phyloP scores from a whole-genome alignment of 345 rosid genomes.

The Arabis alpina region DNA sequence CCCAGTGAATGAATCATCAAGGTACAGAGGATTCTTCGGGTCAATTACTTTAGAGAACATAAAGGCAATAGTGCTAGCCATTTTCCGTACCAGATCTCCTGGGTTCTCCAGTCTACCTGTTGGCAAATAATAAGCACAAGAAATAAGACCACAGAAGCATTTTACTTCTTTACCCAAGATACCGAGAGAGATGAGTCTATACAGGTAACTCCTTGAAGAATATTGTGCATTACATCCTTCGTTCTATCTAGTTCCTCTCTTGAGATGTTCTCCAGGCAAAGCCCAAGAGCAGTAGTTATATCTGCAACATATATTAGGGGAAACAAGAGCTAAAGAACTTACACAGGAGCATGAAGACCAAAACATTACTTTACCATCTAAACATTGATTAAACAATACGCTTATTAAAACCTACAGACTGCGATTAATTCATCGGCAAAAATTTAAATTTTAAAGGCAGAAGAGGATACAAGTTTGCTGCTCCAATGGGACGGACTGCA shows the following conservation, averaged over 20 bases:
- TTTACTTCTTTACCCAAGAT: constrained; percentile 33
- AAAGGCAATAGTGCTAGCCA: constrained; percentile 88
- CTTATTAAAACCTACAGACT: background rate
- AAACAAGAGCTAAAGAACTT: constrained; percentile 36
- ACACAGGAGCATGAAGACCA: constrained; percentile 8
- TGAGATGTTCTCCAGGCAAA: constrained; percentile 86
- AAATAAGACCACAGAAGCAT: constrained; percentile 32
- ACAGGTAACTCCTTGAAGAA: constrained; percentile 98
- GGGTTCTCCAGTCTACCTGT: constrained; percentile 95
- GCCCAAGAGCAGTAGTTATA: constrained; percentile 87
- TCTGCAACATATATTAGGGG: constrained; percentile 59
- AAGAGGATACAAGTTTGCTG: constrained; percentile 98
- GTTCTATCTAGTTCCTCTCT: constrained; percentile 78
- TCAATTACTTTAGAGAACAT: constrained; percentile 84
- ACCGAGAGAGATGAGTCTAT: constrained; percentile 43
- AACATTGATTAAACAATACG: constrained; percentile 1
- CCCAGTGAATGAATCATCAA: constrained; percentile 73
- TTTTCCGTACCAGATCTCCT: constrained; percentile 71
- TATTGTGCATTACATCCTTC: constrained; percentile 76
- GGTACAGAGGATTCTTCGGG: constrained; percentile 86
- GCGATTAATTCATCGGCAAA: background rate
- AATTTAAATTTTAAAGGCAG: constrained; percentile 29
- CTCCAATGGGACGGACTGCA: constrained; percentile 73
- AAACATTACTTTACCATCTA: constrained; percentile 19
- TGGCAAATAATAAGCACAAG: constrained; percentile 42